phyloP scores from a whole-genome alignment of 805 yeast genomes.

The Wickerhamiella occidentalis region DNA sequence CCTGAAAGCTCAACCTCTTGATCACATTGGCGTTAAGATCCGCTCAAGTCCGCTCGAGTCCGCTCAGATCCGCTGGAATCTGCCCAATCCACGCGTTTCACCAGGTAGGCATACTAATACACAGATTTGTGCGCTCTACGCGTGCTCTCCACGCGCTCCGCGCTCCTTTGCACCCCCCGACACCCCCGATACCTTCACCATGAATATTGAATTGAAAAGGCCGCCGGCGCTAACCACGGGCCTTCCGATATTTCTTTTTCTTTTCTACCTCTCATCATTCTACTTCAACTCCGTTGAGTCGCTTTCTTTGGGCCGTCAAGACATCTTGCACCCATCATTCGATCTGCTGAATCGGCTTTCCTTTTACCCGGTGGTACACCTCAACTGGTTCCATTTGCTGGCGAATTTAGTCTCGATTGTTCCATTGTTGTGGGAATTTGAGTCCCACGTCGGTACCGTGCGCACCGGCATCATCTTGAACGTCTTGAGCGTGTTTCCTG shows the following conservation, averaged over 20 bases:
- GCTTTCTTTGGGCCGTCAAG: constrained; percentile 44
- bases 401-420: constrained; percentile 47
- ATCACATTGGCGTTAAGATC: no score
- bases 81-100: no score
- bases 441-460: constrained; percentile 66
- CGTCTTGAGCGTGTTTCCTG: constrained; percentile 56
- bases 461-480: constrained; percentile 74
- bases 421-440: constrained; percentile 54
- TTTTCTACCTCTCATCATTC: constrained; percentile 33
- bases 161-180: no score
- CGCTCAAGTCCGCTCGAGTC: no score
- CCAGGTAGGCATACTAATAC: no score
- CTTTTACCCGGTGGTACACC: constrained; percentile 61
- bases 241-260: constrained; percentile 40
- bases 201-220: constrained; percentile 2
- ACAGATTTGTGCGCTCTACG: no score
- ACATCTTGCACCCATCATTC: constrained; percentile 33
- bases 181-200: no score
- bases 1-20: no score
- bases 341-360: constrained; percentile 43
- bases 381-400: constrained; percentile 45
- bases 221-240: constrained; percentile 59
- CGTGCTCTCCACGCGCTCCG: no score
- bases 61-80: no score
- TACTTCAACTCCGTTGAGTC: constrained; percentile 24